These are phyloP conservation scores for Dalbergia oliveri DNA, from an alignment of 306 rosid species.

Conservation along the genomic window DNA sequence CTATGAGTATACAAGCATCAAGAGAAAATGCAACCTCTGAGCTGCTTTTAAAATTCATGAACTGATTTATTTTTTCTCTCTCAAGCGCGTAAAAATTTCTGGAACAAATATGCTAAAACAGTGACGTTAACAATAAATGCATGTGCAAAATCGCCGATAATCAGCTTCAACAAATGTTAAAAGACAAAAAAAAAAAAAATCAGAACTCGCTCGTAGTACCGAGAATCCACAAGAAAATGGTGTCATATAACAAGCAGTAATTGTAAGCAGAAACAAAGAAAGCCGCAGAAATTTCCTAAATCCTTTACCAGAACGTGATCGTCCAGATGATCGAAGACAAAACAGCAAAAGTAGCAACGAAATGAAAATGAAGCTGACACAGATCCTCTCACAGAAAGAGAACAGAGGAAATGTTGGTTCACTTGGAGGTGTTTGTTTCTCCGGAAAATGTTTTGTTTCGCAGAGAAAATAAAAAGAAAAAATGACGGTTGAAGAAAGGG, in stretches of 20 bases:
- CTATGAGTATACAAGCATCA: background rate
- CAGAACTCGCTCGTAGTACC: background rate
- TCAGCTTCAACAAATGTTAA: too few species aligned
- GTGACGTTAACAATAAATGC: too few species aligned
- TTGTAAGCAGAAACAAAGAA: background rate
- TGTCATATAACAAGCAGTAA: background rate
- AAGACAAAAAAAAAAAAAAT: too few species aligned
- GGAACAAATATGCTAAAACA: too few species aligned
- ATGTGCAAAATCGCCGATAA: too few species aligned
- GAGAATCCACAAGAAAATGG: background rate
- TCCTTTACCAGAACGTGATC: background rate
- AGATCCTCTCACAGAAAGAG: background rate
- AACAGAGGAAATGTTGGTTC: background rate
- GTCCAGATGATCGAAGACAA: background rate
- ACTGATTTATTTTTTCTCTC: too few species aligned
- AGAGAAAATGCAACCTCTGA: background rate
- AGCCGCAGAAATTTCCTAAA: background rate
- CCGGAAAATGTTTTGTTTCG: background rate
- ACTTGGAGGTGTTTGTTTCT: background rate
- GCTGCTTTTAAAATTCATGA: background rate
- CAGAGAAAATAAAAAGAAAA: background rate
- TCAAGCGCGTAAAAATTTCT: too few species aligned
- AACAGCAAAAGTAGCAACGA: background rate
- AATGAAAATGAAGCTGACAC: background rate
- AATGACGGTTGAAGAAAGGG: background rate